Evolutionary conservation across 768 basidiomycete species (phyloP).

Genomic region (Cystofilobasidium bisporidii): DNA sequence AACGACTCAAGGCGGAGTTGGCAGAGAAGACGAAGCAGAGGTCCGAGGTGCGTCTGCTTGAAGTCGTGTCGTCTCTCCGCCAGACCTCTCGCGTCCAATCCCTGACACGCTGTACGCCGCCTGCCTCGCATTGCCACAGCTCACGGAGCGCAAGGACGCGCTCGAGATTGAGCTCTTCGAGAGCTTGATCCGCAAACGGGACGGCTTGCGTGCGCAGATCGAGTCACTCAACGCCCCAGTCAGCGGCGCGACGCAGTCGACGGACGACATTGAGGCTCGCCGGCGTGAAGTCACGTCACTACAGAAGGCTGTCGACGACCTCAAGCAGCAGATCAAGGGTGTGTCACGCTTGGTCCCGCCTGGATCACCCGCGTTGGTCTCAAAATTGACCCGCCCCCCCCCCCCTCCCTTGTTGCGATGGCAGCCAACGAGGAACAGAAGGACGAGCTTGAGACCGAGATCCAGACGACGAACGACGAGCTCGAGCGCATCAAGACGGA

Average conservation of each 20-base stretch:
- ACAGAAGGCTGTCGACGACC: constrained; percentile 54
- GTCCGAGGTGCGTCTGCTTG: constrained; percentile 13
- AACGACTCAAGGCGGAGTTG: constrained; percentile 60
- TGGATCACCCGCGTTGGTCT: neutral
- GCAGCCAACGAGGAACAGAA: constrained; percentile 46
- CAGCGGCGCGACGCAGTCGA: constrained; percentile 33
- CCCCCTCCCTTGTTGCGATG: constrained; percentile 34
- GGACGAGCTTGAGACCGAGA: constrained; percentile 52
- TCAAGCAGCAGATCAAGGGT: constrained; percentile 60
- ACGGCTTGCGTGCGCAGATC: constrained; percentile 65
- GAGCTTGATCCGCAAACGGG: constrained; percentile 64
- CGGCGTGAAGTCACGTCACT: constrained; percentile 61
- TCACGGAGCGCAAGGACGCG: constrained; percentile 65
- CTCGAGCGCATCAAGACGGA: constrained; percentile 70
- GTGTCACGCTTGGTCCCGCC: constrained; percentile 19
- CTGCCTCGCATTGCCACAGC: constrained; percentile 40
- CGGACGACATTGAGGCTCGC: constrained; percentile 59
- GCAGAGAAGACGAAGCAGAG: constrained; percentile 60
- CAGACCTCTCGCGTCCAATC: neutral
- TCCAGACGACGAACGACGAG: constrained; percentile 38
- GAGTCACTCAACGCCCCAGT: constrained; percentile 47
- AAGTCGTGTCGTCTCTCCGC: neutral
- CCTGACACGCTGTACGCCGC: constrained; percentile 1
- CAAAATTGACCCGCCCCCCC: too few relatives aligned
- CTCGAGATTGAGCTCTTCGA: constrained; percentile 91